Evolutionary conservation across 139 green algal genomes (phyloP), one percentile per base, ranked within the genome.

Genomic region (Picochlorum sp.): DNA sequence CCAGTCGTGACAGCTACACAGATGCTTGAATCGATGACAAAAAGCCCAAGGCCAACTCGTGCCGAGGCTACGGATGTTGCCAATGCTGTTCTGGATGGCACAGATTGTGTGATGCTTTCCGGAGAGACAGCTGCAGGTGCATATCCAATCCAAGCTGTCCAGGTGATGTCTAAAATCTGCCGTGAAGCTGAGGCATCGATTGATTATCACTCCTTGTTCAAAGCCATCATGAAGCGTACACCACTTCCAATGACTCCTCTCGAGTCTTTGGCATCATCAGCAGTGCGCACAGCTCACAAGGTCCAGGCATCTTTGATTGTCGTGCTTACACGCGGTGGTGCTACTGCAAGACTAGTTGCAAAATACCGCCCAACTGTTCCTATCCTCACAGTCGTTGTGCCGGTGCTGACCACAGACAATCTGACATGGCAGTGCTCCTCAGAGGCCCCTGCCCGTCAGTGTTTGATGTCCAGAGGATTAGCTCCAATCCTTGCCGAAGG

Each of bases 1-100:
- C 92, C 92, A 3, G 92, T 97, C 45, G 91, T 98, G 76, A 97
- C 95, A 23, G 92, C 92, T 37, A 98, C 93, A 9, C 90, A 95
- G 73, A 96, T 96, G 89, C 72, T 96, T 8, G 89, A 96, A 81
- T 87, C 73, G 47, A 96, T 96, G 89, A 82, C 86, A 72, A 96
- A 96, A 76, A 96, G 95, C 84, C 89, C 90, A 2, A 83, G 85
- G 3, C 93, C 92, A 28, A 97, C 93, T 5, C 84, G 91, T 63
- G 91, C 90, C 5, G 91, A 97, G 80, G 88, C 88, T 1, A 97
- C 91, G 7, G 91, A 97, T 68, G 90, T 97, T 14, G 90, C 90
- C 65, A 97, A 97, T 71, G 90, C 90, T n/a, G 90, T 97, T 70
- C 76, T 97, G 52, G 91, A 97, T 72, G 91, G 91, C 69, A 96